These are phyloP conservation scores for Tricholomella constricta DNA, from an alignment of 768 basidiomycete genomes.

Conservation along the genomic window DNA sequence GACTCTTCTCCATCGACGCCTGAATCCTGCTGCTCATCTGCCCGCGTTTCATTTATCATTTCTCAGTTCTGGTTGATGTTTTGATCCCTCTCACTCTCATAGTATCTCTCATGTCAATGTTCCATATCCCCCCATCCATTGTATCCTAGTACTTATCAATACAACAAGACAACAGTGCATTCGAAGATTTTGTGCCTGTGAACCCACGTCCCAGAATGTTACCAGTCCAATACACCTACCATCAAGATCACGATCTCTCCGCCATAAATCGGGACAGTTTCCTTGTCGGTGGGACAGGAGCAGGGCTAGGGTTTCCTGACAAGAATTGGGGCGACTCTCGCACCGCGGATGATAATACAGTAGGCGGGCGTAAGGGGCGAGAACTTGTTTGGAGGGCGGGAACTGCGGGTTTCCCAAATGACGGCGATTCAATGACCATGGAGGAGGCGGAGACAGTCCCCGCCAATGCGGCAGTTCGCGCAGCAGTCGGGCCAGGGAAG, in stretches of 20 bases:
- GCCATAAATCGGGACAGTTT: constrained; percentile 37
- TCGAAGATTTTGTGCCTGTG: background rate
- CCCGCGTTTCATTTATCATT: constrained; percentile 12
- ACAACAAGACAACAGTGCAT: constrained; percentile 20
- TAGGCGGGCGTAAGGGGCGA: constrained; percentile 12
- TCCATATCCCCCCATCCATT: constrained; percentile 20
- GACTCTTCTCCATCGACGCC: background rate
- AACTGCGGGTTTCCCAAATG: constrained; percentile 10
- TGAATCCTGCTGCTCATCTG: background rate
- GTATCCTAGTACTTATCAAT: constrained; percentile 24
- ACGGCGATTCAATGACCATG: constrained; percentile 20
- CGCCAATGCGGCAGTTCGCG: constrained; percentile 7
- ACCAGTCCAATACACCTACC: background rate
- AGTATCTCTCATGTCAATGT: constrained; percentile 12
- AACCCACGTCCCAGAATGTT: background rate
- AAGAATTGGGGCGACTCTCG: constrained; percentile 3
- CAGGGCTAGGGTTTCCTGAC: background rate
- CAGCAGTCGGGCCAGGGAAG: constrained; percentile 29
- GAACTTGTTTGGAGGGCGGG: background rate
- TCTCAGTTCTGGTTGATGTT: constrained; percentile 8
- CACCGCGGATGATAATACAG: constrained; percentile 6
- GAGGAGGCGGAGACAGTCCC: constrained; percentile 1
- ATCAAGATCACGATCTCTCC: constrained; percentile 20
- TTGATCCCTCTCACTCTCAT: constrained; percentile 2
- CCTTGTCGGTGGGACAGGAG: background rate